Evolutionary conservation across 495 filamentous ascomycete genomes (phyloP), one percentile per base, ranked within the genome.

Genomic region (Podospora pseudoanserina): DNA sequence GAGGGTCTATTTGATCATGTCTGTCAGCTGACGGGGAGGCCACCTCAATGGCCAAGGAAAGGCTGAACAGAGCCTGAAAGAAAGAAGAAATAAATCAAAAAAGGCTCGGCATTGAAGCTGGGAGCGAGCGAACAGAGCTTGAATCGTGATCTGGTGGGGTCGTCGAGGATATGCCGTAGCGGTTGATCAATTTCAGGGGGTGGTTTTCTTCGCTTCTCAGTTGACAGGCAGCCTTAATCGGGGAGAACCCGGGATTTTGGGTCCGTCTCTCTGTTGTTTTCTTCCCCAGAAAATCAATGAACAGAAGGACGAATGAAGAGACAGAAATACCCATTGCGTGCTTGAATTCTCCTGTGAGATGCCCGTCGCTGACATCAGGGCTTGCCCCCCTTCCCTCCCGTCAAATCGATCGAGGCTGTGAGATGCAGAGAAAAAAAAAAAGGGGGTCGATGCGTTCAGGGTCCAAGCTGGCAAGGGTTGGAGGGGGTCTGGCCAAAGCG

Each of bases 361-460:
- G n/a, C 55, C 19, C 19, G 55, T 26, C 55, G 55, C 23, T 58
- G 55, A 58, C 55, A 58, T 26, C 55, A 58, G 55, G 55, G 15
- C 16, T 13, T 13, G 5, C 6, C 55, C 23, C 55, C n/a, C 55
- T 58, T 13, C 55, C 3, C 55, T 58, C 55, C 6, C 23, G 16
- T 56, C 54, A 18, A 20, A 56, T 56, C 54, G 54, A 56, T 18
- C 54, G 54, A 56, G 54, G 54, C 54, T 56, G 54, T 56, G 55
- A 49, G 15, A 49, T 49, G 55, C 11, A 26, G 55, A 18, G 54
- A 6, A 20, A 18, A 20, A 13, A 20, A 20, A 9, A 23, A 58
- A 58, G 26, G 23, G 55, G 55, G 23, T 49, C 9, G 39, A 49
- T 49, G 23, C n/a, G 11, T 20, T 58, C 55, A 58, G 55, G 55